These are phyloP conservation scores for Verticillium dahliae DNA, from an alignment of 2,329 filamentous ascomycete species.

Conservation along the genomic window DNA sequence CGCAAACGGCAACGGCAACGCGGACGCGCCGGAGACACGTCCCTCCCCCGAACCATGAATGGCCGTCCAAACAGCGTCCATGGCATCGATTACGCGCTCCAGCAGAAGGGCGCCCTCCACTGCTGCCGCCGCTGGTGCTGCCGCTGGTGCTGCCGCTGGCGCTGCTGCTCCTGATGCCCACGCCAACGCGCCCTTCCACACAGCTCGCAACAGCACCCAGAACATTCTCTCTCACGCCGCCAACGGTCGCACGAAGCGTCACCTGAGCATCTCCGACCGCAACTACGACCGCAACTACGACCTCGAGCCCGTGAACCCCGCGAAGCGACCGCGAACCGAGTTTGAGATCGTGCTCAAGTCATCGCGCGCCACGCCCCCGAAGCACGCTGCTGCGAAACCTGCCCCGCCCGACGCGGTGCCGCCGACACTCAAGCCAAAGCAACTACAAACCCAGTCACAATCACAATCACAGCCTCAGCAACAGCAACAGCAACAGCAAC, in stretches of 20 bases:
- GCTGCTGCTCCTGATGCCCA: constrained; percentile 15
- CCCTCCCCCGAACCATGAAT: constrained; percentile 17
- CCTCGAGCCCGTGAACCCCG: constrained; percentile 30
- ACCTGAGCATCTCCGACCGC: constrained; percentile 35
- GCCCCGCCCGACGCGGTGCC: constrained; percentile 4
- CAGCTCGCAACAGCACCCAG: constrained; percentile 24
- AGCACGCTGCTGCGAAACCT: constrained; percentile 10
- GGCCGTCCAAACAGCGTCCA: constrained; percentile 24
- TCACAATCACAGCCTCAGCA: constrained; percentile 1
- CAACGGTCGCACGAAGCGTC: constrained; percentile 38
- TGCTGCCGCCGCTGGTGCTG: background rate
- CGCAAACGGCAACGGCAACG: constrained; percentile 5
- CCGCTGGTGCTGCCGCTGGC: background rate
- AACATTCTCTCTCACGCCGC: constrained; percentile 21
- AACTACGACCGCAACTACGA: constrained; percentile 40
- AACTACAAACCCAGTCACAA: constrained; percentile 4
- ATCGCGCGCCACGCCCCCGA: constrained; percentile 15
- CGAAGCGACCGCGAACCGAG: constrained; percentile 45
- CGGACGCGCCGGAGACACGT: constrained; percentile 1
- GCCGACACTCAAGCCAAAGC: constrained; percentile 8
- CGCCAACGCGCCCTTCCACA: constrained; percentile 16
- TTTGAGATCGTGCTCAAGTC: constrained; percentile 39
- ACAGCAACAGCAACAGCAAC: constrained; percentile 5
- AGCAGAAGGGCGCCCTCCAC: constrained; percentile 29
- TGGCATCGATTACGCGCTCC: constrained; percentile 47